phyloP scores from a whole-genome alignment of 1,139 yeast species.

The Lipomyces yarrowii region DNA sequence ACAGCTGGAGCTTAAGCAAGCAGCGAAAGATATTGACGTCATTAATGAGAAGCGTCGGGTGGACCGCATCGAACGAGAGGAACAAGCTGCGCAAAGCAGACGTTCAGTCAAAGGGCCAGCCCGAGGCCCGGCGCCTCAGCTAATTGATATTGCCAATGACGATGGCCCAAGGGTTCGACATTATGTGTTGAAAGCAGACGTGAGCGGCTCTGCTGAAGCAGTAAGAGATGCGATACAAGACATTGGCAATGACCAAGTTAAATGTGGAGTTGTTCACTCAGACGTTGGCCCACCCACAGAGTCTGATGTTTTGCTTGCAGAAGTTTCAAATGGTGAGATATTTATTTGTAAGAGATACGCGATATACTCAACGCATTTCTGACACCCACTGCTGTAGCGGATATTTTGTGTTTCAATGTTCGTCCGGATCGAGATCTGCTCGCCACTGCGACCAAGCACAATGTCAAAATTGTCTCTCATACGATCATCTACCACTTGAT shows the following conservation, averaged over 20 bases:
- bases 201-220: constrained; percentile 69
- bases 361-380: not conserved
- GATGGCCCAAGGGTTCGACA: constrained; percentile 49
- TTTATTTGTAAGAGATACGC: not conserved
- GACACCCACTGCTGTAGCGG: constrained; percentile 46
- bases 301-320: constrained; percentile 79
- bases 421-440: constrained; percentile 66
- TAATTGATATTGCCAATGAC: constrained; percentile 41
- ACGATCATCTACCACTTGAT: constrained; percentile 85
- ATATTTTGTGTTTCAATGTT: constrained; percentile 77
- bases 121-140: constrained; percentile 40
- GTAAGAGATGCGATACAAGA: constrained; percentile 74
- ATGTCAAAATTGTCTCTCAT: constrained; percentile 65
- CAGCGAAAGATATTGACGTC: constrained; percentile 65
- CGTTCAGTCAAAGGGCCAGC: constrained; percentile 38
- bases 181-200: constrained; percentile 86
- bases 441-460: constrained; percentile 59
- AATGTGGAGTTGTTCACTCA: constrained; percentile 63
- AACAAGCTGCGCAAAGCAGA: not conserved
- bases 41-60: constrained; percentile 58
- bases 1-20: constrained; percentile 59
- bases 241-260: constrained; percentile 84
- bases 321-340: constrained; percentile 54
- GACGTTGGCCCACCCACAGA: constrained; percentile 89
- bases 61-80: constrained; percentile 38